These are phyloP conservation scores for Pseudoturritis turrita DNA, from an alignment of 345 rosid species.

Conservation along the genomic window DNA sequence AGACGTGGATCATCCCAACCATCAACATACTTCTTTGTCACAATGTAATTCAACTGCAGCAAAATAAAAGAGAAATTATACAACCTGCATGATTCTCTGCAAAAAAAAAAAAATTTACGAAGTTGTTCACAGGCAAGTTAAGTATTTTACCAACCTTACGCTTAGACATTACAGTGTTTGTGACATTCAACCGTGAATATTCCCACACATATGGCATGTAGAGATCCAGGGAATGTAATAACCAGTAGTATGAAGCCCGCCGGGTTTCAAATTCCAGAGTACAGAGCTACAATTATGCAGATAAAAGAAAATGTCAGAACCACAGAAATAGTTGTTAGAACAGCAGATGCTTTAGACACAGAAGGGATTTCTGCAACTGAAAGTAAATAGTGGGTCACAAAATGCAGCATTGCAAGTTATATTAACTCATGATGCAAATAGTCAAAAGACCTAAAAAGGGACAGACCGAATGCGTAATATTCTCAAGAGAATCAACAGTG, in stretches of 20 bases:
- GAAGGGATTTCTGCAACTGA: background rate
- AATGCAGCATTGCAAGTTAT: background rate
- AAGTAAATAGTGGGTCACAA: background rate
- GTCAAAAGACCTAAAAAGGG: slow-evolving; percentile 7
- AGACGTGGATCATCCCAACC: slow-evolving; percentile 99
- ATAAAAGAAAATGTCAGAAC: background rate
- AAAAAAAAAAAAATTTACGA: background rate
- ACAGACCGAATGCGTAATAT: slow-evolving; percentile 90
- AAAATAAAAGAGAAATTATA: background rate
- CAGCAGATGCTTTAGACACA: background rate
- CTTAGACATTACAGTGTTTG: slow-evolving; percentile 97
- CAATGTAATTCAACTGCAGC: slow-evolving; percentile 75
- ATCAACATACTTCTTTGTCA: slow-evolving; percentile 79
- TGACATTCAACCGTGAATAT: slow-evolving; percentile 84
- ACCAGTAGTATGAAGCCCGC: slow-evolving; percentile 96
- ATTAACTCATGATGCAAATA: background rate
- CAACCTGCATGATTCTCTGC: background rate
- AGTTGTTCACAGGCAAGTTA: slow-evolving; percentile 5
- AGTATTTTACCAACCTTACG: slow-evolving; percentile 57
- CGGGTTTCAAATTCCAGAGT: slow-evolving; percentile 65
- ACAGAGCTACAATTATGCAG: slow-evolving; percentile 30
- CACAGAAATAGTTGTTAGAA: background rate
- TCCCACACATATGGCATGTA: slow-evolving; percentile 99
- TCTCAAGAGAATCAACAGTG: slow-evolving; percentile 94
- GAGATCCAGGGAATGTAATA: slow-evolving; percentile 69